Evolutionary conservation across 1,139 yeast species (phyloP).

Genomic region (Debaryomyces sp.): DNA sequence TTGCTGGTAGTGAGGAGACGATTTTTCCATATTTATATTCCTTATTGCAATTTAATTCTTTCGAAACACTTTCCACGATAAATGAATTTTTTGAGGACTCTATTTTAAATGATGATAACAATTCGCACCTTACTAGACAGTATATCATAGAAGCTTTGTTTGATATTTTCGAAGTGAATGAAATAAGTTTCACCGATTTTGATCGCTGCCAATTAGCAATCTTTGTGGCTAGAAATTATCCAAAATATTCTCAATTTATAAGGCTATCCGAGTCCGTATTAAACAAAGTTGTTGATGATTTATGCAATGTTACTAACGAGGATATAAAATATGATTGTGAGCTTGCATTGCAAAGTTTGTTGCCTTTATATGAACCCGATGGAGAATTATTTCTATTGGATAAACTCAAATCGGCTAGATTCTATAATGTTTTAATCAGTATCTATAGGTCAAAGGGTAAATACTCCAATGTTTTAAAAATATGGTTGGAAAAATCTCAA

Average conservation of each 20-base stretch:
- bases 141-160: constrained; percentile 65
- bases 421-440: constrained; percentile 58
- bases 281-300: constrained; percentile 46
- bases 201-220: constrained; percentile 55
- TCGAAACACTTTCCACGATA: constrained; percentile 61
- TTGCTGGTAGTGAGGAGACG: constrained; percentile 27
- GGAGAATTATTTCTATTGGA: constrained; percentile 50
- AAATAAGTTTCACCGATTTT: constrained; percentile 27
- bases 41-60: constrained; percentile 53
- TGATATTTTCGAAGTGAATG: constrained; percentile 48
- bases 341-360: constrained; percentile 66
- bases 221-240: constrained; percentile 73
- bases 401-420: constrained; percentile 56
- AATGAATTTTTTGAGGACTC: constrained; percentile 83
- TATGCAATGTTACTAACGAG: constrained; percentile 49
- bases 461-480: constrained; percentile 50
- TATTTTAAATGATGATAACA: constrained; percentile 56
- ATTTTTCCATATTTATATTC: constrained; percentile 62
- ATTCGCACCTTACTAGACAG: constrained; percentile 54
- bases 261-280: constrained; percentile 64
- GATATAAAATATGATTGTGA: constrained; percentile 63
- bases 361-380: constrained; percentile 63
- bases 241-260: constrained; percentile 80
- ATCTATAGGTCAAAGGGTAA: constrained; percentile 57
- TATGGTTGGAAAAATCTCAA: constrained; percentile 31